phyloP scores from a whole-genome alignment of 2,329 filamentous ascomycete genomes.

The Iodosphaeria phyllophila region DNA sequence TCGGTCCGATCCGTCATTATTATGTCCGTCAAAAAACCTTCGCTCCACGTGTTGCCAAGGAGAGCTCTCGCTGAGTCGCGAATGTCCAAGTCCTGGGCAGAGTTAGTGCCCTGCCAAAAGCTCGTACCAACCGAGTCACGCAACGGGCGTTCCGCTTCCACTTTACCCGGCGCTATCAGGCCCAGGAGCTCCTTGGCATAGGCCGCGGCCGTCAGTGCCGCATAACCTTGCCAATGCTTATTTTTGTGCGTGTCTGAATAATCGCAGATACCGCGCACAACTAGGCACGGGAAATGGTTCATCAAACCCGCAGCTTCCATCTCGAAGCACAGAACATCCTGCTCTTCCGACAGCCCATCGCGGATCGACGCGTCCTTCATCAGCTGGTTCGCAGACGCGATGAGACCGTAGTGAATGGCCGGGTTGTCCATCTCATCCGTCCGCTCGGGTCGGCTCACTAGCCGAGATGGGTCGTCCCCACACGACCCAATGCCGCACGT shows the following conservation, averaged over 20 bases:
- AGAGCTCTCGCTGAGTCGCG: too few species aligned
- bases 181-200: neutral
- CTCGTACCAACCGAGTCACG: too few species aligned
- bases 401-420: conserved; percentile 14
- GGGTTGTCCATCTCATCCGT: too few species aligned
- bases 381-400: conserved; percentile 14
- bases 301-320: conserved; percentile 1
- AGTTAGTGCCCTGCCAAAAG: too few species aligned
- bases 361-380: conserved; percentile 11
- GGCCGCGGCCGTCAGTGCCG: neutral
- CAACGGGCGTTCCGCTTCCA: neutral
- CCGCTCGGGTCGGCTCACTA: neutral
- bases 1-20: too few species aligned
- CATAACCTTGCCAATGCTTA: neutral
- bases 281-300: conserved; percentile 1
- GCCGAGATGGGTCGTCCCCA: neutral
- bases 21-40: too few species aligned
- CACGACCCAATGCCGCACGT: conserved; percentile 1
- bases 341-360: conserved; percentile 6
- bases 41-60: too few species aligned
- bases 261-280: conserved; percentile 1
- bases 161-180: neutral
- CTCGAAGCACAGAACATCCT: neutral
- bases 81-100: too few species aligned
- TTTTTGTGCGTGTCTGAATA: conserved; percentile 1